These are phyloP conservation scores for Xylaria flabelliformis DNA, from an alignment of 495 filamentous ascomycete species.

Conservation along the genomic window DNA sequence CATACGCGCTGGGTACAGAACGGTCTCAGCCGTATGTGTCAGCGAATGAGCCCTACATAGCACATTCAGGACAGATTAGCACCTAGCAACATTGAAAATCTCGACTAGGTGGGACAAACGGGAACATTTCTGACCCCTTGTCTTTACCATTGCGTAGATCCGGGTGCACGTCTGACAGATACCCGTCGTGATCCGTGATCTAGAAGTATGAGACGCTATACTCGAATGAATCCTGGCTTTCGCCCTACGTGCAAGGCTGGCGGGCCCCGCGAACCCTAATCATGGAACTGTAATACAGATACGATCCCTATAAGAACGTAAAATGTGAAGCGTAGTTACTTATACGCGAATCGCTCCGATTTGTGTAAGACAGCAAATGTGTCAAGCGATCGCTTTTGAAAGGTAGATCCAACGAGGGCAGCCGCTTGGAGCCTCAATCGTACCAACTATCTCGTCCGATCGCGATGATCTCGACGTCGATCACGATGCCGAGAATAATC, in stretches of 20 bases:
- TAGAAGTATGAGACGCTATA: neutral
- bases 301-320: conserved; percentile 17
- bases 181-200: neutral
- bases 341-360: neutral
- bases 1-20: neutral
- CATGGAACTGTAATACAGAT: conserved; percentile 5
- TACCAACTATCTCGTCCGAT: conserved; percentile 34
- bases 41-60: neutral
- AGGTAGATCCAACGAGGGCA: neutral
- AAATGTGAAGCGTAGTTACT: neutral
- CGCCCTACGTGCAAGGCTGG: conserved; percentile 7
- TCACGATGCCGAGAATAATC: conserved; percentile 37
- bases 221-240: neutral
- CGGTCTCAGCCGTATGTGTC: neutral
- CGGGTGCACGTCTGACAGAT: conserved; percentile 6
- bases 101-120: conserved; percentile 2
- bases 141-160: conserved; percentile 10
- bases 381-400: neutral
- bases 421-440: neutral
- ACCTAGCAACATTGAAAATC: neutral
- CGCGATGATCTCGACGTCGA: conserved; percentile 31
- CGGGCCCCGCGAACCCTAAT: neutral
- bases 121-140: conserved; percentile 1
- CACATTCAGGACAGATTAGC: neutral
- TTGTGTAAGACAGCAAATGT: neutral